Evolutionary conservation across 2,329 filamentous ascomycete genomes (phyloP).

Genomic region (Coniochaeta sp.): DNA sequence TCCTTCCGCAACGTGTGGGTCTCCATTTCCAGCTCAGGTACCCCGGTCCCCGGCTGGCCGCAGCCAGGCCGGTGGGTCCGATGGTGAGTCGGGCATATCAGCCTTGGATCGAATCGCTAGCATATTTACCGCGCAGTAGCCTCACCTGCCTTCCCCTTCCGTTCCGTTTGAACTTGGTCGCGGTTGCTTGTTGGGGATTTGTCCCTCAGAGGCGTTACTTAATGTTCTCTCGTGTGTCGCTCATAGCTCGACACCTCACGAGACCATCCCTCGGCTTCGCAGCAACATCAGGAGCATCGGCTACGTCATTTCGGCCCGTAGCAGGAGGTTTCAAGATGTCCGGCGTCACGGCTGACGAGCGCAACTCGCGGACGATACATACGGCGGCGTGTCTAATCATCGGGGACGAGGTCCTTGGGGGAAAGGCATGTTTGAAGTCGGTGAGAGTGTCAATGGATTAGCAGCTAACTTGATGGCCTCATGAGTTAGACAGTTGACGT

Average conservation of each 20-base stretch:
- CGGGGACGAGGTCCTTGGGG: conserved; percentile 91
- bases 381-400: conserved; percentile 92
- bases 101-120: no score
- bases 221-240: conserved; percentile 74
- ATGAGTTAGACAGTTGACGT: conserved; percentile 5
- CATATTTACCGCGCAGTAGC: no score
- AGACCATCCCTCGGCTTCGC: conserved; percentile 43
- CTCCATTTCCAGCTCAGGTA: neutral
- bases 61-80: neutral
- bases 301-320: conserved; percentile 3
- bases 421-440: conserved; percentile 58
- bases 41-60: neutral
- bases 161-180: no score
- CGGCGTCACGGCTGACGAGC: conserved; percentile 41
- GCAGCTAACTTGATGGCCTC: neutral
- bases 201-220: conserved; percentile 2
- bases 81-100: neutral
- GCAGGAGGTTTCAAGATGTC: conserved; percentile 30
- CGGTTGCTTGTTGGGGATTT: neutral
- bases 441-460: neutral
- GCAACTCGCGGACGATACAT: conserved; percentile 62
- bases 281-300: conserved; percentile 16
- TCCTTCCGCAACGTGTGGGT: neutral
- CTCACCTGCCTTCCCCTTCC: no score
- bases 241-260: conserved; percentile 63